Evolutionary conservation across 177 flowering plant species (phyloP).

Genomic region (Vitis hybrid): DNA sequence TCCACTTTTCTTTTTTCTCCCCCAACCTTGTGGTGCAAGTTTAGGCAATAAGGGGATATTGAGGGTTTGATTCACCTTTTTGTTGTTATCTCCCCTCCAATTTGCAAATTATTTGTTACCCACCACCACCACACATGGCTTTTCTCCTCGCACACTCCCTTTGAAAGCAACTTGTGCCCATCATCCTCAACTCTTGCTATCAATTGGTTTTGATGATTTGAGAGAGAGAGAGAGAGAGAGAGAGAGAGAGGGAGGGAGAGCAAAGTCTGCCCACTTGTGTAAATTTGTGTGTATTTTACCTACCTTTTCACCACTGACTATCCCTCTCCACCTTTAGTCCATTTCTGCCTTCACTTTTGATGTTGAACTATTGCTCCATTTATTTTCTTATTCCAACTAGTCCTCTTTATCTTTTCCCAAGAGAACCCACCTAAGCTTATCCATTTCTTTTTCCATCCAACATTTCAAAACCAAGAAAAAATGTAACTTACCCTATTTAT

Average conservation of each 20-base stretch:
- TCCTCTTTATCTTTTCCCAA: neutral
- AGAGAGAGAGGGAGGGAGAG: slow-evolving; percentile 3
- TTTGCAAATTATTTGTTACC: slow-evolving; percentile 38
- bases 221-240: slow-evolving; percentile 13
- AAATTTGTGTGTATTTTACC: slow-evolving; percentile 19
- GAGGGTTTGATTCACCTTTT: slow-evolving; percentile 34
- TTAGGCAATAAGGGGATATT: slow-evolving; percentile 29
- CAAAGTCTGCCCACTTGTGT: slow-evolving; percentile 13
- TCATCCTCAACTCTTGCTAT: too few species aligned
- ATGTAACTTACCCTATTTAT: neutral
- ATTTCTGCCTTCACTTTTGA: slow-evolving; percentile 13
- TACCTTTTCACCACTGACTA: slow-evolving; percentile 26
- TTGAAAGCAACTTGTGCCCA: slow-evolving; percentile 1
- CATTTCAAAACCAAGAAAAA: neutral
- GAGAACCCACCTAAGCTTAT: slow-evolving; percentile 9
- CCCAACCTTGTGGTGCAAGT: slow-evolving; percentile 54
- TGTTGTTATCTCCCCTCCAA: slow-evolving; percentile 35
- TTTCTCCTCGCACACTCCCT: slow-evolving; percentile 17
- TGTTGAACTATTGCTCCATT: slow-evolving; percentile 21
- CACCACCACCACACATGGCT: slow-evolving; percentile 41
- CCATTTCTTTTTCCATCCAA: slow-evolving; percentile 6
- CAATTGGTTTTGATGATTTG: too few species aligned
- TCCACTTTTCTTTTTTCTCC: slow-evolving; percentile 40
- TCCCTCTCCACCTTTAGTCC: slow-evolving; percentile 9
- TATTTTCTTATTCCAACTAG: slow-evolving; percentile 2